These are phyloP conservation scores for Aspergillus saccharolyticus DNA, from an alignment of 495 filamentous ascomycete genomes.

Conservation along the genomic window DNA sequence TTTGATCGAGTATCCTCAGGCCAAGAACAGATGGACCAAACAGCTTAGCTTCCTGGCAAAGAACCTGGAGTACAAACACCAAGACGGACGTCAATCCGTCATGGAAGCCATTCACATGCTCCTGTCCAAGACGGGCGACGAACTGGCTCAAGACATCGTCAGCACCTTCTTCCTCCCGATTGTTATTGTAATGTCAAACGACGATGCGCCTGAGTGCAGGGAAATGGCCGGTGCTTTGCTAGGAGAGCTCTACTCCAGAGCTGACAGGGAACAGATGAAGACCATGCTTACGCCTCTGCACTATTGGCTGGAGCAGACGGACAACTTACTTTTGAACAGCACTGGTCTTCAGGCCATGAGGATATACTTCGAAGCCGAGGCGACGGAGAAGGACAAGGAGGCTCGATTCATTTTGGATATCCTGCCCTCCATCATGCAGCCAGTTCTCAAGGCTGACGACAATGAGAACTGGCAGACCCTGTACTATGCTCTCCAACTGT, in stretches of 20 bases:
- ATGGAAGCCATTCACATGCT: constrained; percentile 85
- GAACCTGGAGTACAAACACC: constrained; percentile 85
- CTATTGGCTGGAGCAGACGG: constrained; percentile 70
- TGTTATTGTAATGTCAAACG: constrained; percentile 78
- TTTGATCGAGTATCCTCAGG: constrained; percentile 89
- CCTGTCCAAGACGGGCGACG: constrained; percentile 72
- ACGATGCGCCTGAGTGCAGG: constrained; percentile 80
- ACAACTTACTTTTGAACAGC: constrained; percentile 62
- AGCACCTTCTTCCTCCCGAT: constrained; percentile 80
- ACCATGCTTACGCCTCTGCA: constrained; percentile 64
- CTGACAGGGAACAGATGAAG: constrained; percentile 65
- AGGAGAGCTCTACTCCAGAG: constrained; percentile 72
- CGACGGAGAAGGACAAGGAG: constrained; percentile 59
- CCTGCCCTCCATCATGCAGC: constrained; percentile 47
- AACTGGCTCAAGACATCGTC: constrained; percentile 75
- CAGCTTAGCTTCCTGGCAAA: constrained; percentile 83
- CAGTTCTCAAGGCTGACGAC: constrained; percentile 41
- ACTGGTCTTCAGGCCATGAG: constrained; percentile 75
- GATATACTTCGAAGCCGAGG: constrained; percentile 71
- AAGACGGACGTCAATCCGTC: constrained; percentile 81
- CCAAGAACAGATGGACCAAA: constrained; percentile 77
- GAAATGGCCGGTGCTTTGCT: constrained; percentile 75
- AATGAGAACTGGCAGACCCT: constrained; percentile 72
- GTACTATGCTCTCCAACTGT: constrained; percentile 64
- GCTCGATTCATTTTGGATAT: constrained; percentile 38